Conservation (phyloP, 2,329 filamentous ascomycete species). For the Fusarium bulbicola region DNA sequence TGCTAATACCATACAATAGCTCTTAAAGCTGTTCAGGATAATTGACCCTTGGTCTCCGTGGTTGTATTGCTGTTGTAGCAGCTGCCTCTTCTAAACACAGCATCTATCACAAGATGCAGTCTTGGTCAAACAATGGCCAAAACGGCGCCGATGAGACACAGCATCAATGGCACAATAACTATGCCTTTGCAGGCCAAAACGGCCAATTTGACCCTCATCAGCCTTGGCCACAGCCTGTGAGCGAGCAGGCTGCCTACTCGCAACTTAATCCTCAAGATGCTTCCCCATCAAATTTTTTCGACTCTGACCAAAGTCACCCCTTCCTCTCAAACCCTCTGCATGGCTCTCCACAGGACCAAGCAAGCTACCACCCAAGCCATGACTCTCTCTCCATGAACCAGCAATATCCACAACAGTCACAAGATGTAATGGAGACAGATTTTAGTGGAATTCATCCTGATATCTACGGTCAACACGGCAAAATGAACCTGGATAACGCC, state of each 20-base stretch:
- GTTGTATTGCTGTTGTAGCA: conserved; percentile 34
- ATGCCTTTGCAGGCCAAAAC: conserved; percentile 46
- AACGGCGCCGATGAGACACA: conserved; percentile 49
- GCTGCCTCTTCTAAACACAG: conserved; percentile 34
- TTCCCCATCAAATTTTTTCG: conserved; percentile 48
- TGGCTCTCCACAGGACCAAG: conserved; percentile 41
- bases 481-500: conserved; percentile 43
- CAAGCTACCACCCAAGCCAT: conserved; percentile 46
- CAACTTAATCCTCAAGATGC: conserved; percentile 46
- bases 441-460: conserved; percentile 51
- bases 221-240: conserved; percentile 50
- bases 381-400: conserved; percentile 46
- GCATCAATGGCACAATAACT: conserved; percentile 49
- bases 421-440: conserved; percentile 50
- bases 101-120: conserved; percentile 49
- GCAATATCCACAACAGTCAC: conserved; percentile 46
- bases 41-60: conserved; percentile 38
- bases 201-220: conserved; percentile 52
- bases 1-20: conserved; percentile 46
- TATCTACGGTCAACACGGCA: conserved; percentile 49
- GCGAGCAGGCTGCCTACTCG: conserved; percentile 47
- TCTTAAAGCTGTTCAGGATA: conserved; percentile 37
- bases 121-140: conserved; percentile 51
- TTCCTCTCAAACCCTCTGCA: conserved; percentile 46
- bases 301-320: conserved; percentile 46